These are phyloP conservation scores for Rubia tinctorum DNA, from an alignment of 305 asterid species.

Conservation along the genomic window DNA sequence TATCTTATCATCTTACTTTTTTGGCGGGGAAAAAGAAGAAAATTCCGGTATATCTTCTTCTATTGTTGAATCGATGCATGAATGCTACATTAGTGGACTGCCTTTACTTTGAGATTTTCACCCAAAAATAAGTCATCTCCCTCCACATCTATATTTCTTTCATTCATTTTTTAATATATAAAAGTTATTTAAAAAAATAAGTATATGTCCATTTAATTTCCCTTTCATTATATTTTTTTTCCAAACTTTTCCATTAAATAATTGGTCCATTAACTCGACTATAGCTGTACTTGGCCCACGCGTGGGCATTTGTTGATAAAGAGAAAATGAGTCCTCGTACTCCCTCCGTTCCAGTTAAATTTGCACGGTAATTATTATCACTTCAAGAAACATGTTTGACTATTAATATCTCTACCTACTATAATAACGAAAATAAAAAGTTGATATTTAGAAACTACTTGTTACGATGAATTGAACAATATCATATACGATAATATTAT, in stretches of 20 bases:
- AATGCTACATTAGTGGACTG: neutral
- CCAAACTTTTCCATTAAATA: neutral
- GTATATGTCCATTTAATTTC: too few relatives aligned
- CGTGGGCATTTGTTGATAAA: neutral
- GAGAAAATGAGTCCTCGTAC: neutral
- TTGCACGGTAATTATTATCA: too few relatives aligned
- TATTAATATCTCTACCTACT: too few relatives aligned
- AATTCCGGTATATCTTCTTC: too few relatives aligned
- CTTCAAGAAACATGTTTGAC: too few relatives aligned
- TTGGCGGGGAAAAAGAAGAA: neutral
- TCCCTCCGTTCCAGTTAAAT: too few relatives aligned
- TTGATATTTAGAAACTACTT: too few relatives aligned
- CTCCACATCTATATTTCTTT: neutral
- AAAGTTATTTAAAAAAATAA: neutral
- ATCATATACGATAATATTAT: too few relatives aligned
- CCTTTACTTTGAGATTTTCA: neutral
- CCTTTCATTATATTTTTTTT: neutral
- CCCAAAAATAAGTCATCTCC: neutral
- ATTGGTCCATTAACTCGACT: neutral
- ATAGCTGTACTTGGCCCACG: neutral
- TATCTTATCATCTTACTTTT: neutral
- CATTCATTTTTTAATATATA: neutral
- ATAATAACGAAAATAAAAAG: too few relatives aligned
- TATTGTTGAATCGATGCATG: neutral
- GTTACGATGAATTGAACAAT: too few relatives aligned